Base-by-base conservation (phyloP, 192 early-diverging fungal species). In the Mycoemilia scoparia region DNA sequence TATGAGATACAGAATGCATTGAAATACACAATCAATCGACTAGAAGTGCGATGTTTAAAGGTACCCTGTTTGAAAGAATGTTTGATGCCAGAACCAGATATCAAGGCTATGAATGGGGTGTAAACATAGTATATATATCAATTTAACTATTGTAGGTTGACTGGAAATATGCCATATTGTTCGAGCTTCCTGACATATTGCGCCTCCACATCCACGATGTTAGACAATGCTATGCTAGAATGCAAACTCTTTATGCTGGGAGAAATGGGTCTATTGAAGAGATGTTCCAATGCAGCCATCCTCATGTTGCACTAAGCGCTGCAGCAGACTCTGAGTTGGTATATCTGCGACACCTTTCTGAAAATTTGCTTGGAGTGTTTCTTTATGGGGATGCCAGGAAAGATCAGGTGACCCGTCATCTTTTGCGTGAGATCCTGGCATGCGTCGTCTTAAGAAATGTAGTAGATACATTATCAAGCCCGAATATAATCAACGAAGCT, bases 371-470 rank as follows among this genome's bases (percentile, higher is more conserved):
- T 5, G 26, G 29, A 2, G 51, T 61, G 30, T 47, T 61, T 39
- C 49, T 61, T 51, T 48, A 51, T 12, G 41, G 51, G 0, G 58
- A 61, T 20, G 51, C 58, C 5, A 51, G 55, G 29, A 46, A 26
- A 19, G 58, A 61, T 32, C 47, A 47, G 32, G 51, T 51, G 11
- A 52, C 55, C 21, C 36, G 47, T 19, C 51, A 61, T 21, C 23
- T 61, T 30, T 35, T 61, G 16, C 51, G 58, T 14, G 58, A 61
- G 36, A 54, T 61, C 10, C 35, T 61, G 15, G 58, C 58, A 0
- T 61, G 58, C n/a, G 51, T 52, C n/a, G 58, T 61, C 29, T 44
- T 61, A 21, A 51, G 58, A 31, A 61, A 61, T 22, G 51, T 51
- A 9, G 48, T 61, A 12, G 52, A 61, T 29, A 42, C 39, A 4